These are phyloP conservation scores for Lavandula angustifolia DNA, from an alignment of 257 asterid species.

Conservation along the genomic window DNA sequence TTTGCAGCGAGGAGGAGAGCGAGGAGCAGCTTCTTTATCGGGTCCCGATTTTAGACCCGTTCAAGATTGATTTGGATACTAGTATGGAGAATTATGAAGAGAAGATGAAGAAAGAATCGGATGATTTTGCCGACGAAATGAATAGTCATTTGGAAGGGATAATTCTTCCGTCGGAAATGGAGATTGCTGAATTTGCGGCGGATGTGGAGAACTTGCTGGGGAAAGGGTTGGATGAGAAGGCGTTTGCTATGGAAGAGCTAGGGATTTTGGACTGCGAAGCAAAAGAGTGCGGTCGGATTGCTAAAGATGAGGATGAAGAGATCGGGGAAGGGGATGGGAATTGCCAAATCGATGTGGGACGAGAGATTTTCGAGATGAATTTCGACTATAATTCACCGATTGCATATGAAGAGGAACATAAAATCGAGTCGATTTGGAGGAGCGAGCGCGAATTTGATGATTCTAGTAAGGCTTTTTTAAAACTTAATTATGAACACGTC, in stretches of 20 bases:
- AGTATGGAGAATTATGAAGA: constrained; percentile 14
- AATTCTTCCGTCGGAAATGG: constrained; percentile 66
- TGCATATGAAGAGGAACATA: constrained; percentile 30
- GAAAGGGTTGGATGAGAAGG: constrained; percentile 70
- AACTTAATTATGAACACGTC: constrained; percentile 66
- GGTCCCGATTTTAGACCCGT: constrained; percentile 49
- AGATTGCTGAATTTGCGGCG: constrained; percentile 75
- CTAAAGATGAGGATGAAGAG: constrained; percentile 50
- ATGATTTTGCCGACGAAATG: constrained; percentile 12
- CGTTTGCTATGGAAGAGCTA: constrained; percentile 64
- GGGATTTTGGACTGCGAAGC: constrained; percentile 49
- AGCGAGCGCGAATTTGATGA: constrained; percentile 12
- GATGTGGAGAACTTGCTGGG: constrained; percentile 82
- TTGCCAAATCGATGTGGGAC: constrained; percentile 30
- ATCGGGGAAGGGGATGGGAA: background rate
- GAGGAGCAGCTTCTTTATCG: constrained; percentile 65
- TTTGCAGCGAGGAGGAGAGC: constrained; percentile 58
- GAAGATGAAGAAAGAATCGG: constrained; percentile 13
- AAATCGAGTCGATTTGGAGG: background rate
- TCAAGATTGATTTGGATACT: constrained; percentile 19
- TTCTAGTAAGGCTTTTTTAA: constrained; percentile 41
- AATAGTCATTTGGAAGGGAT: no score
- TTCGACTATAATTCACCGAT: constrained; percentile 34
- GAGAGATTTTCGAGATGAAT: constrained; percentile 50
- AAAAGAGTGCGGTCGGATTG: constrained; percentile 12